Percentiles rank a stretch among this genome's conserved stretches.
These are phyloP conservation scores for Xanthoconium separans DNA, from an alignment of 1,284 basidiomycete genomes.

Conservation along the genomic window DNA sequence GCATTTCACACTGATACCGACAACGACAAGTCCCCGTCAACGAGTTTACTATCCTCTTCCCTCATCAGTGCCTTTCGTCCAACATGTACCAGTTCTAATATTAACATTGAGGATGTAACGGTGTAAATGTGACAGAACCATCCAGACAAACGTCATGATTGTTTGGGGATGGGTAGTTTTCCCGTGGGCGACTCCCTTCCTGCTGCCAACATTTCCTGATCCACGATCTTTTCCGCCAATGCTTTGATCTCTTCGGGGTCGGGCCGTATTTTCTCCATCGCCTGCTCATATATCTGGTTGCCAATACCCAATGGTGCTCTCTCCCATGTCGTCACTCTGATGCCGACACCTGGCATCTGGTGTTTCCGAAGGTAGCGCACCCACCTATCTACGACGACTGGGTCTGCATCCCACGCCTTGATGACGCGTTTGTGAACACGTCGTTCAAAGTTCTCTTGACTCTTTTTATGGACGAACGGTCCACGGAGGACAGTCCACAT, in stretches of 20 bases:
- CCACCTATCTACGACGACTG: constrained; percentile 80
- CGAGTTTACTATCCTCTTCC: neutral
- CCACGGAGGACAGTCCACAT: constrained; percentile 87
- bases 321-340: constrained; percentile 81
- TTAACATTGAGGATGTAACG: constrained; percentile 6
- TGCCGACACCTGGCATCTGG: constrained; percentile 82
- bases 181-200: constrained; percentile 1
- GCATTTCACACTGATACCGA: neutral
- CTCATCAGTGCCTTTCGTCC: neutral
- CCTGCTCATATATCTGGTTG: constrained; percentile 41
- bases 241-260: constrained; percentile 37
- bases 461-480: constrained; percentile 94
- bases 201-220: constrained; percentile 25
- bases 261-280: constrained; percentile 31
- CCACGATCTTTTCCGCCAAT: constrained; percentile 34
- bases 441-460: constrained; percentile 94
- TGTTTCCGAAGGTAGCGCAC: constrained; percentile 79
- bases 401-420: constrained; percentile 89
- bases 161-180: neutral
- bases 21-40: neutral
- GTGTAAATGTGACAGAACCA: neutral
- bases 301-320: constrained; percentile 69
- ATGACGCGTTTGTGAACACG: constrained; percentile 82
- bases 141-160: constrained; percentile 1
- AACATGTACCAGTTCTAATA: neutral